Evolutionary conservation across 1,284 basidiomycete species (phyloP), one percentile per base, ranked within the genome.

Genomic region (Marasmius tenuissimus): DNA sequence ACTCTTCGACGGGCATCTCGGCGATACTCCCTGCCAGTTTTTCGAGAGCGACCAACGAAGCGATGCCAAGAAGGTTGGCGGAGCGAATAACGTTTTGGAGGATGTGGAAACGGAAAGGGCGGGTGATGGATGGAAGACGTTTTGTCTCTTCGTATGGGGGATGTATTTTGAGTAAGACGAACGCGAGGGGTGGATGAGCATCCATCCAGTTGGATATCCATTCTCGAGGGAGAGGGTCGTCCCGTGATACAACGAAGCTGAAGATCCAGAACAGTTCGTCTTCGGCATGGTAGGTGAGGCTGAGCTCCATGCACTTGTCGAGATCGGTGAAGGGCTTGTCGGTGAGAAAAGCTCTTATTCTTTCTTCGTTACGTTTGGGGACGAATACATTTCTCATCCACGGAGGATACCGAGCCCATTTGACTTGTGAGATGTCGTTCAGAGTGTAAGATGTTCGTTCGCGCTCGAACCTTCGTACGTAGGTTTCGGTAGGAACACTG

Each of bases 401-500:
- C 2, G 58, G 40, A n/a, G 63, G 66, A 39, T 75, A 70, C n/a
- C 75, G 69, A 8, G 72, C 69, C 85, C 84, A 86, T 40, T 85
- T 75, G 22, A 82, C 75, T 18, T 76, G 73, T 11, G 70, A 61
- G 18, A 82, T 71, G 18, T 75, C 73, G 38, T 78, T 75, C 16
- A 81, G 63, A 4, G 73, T 73, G 61, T 84, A 87, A 2, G 82
- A 71, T 3, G 70, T 65, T 20, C 77, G 73, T 49, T 78, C 75
- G 27, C 80, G 75, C 39, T 81, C 77, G 60, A 87, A 85, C 1
- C 85, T 79, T 51, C 75, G 73, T 14, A 87, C 70, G 51, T 72
- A 75, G 60, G 82, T 78, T 68, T 88, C 85, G 0, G 86, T 88
- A 9, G 79, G 78, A 9, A 87, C 81, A 61, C 86, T 88, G 45